Evolutionary conservation across 495 filamentous ascomycete species (phyloP).

Genomic region (Penicillium malachiteum): DNA sequence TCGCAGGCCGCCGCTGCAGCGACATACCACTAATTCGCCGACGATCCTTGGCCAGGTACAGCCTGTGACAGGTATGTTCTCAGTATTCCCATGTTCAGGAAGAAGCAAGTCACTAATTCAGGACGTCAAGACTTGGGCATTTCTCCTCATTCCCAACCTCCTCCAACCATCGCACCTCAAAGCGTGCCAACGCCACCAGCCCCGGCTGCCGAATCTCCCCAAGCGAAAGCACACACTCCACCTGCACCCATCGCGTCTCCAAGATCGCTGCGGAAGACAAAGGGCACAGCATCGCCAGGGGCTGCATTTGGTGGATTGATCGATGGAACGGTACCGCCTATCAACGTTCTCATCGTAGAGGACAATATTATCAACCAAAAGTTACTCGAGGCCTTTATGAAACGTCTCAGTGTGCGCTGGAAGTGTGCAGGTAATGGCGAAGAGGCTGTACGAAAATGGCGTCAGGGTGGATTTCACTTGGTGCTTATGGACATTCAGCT

Average conservation of each 20-base stretch:
- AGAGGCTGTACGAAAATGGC: constrained; percentile 92
- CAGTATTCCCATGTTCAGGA: neutral
- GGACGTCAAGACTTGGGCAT: constrained; percentile 24
- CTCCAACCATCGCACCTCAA: constrained; percentile 22
- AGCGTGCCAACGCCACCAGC: constrained; percentile 39
- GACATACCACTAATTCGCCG: constrained; percentile 82
- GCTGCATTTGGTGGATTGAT: constrained; percentile 62
- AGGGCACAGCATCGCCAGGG: constrained; percentile 45
- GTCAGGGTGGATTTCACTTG: constrained; percentile 90
- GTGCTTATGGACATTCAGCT: constrained; percentile 99
- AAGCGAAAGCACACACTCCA: constrained; percentile 36
- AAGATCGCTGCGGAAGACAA: constrained; percentile 33
- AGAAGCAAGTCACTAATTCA: no score
- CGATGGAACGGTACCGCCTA: constrained; percentile 85
- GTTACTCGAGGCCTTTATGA: constrained; percentile 93
- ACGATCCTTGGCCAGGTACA: constrained; percentile 53
- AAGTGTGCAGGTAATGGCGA: constrained; percentile 91
- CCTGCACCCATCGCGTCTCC: constrained; percentile 40
- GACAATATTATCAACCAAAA: constrained; percentile 97
- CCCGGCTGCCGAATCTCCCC: constrained; percentile 36
- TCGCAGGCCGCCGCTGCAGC: constrained; percentile 45
- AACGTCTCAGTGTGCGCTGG: constrained; percentile 96
- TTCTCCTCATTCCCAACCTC: constrained; percentile 24
- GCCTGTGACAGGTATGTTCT: constrained; percentile 29
- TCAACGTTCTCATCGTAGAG: constrained; percentile 96